Conservation (phyloP, 1,284 basidiomycete species). For the Pyrrhoderma noxium region DNA sequence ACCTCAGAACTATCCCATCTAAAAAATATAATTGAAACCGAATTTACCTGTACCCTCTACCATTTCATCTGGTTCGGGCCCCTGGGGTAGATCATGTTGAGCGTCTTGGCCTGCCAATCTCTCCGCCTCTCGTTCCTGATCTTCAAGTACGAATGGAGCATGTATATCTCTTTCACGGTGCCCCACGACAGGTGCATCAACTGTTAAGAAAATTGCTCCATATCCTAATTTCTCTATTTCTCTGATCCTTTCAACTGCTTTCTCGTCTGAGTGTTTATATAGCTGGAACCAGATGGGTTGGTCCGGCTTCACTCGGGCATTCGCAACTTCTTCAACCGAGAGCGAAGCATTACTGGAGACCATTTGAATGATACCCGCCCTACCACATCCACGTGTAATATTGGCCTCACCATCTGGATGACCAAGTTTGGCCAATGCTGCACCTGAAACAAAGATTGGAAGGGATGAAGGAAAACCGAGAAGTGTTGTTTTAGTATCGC, state of each 20-base stretch:
- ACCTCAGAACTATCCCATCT: no score
- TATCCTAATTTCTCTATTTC: conserved; percentile 69
- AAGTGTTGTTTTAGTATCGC: conserved; percentile 71
- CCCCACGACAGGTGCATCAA: conserved; percentile 81
- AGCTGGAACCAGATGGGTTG: conserved; percentile 82
- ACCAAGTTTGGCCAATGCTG: conserved; percentile 84
- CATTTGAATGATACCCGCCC: conserved; percentile 76
- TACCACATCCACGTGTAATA: conserved; percentile 70
- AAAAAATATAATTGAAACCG: conserved; percentile 27
- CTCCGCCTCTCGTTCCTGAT: conserved; percentile 39
- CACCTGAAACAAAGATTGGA: conserved; percentile 81
- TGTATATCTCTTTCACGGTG: conserved; percentile 79
- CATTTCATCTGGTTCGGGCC: conserved; percentile 31
- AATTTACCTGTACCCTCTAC: conserved; percentile 20
- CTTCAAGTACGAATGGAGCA: conserved; percentile 55
- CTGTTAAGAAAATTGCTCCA: conserved; percentile 86
- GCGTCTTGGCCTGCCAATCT: conserved; percentile 20
- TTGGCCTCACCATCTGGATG: conserved; percentile 86
- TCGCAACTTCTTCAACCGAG: conserved; percentile 65
- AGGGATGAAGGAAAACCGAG: conserved; percentile 69
- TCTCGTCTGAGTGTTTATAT: conserved; percentile 76
- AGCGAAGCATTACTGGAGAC: conserved; percentile 85
- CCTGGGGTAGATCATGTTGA: conserved; percentile 26
- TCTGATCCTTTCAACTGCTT: conserved; percentile 62
- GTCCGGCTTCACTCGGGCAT: conserved; percentile 43